These are phyloP conservation scores for Flaveria brownii DNA, from an alignment of 129 eudicot genomes.

Conservation along the genomic window DNA sequence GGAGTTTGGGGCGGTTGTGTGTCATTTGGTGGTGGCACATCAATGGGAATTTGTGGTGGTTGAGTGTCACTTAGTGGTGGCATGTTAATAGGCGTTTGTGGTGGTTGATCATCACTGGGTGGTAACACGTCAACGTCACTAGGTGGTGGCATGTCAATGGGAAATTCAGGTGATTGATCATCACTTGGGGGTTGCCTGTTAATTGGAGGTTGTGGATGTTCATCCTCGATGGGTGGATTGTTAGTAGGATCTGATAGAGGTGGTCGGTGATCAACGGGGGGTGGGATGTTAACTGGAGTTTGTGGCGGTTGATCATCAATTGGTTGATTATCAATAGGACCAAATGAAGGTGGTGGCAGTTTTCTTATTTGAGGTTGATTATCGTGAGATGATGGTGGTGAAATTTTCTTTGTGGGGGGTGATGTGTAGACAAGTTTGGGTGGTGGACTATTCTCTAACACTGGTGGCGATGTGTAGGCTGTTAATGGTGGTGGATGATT, in stretches of 20 bases:
- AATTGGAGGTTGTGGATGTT: background rate
- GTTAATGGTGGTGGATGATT: constrained; percentile 14
- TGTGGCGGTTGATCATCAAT: constrained; percentile 3
- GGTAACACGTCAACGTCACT: background rate
- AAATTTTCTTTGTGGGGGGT: constrained; percentile 8
- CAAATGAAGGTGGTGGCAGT: background rate
- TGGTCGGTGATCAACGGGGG: background rate
- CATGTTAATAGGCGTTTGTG: background rate
- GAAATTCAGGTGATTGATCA: background rate
- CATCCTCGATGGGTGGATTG: background rate
- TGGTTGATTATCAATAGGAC: background rate
- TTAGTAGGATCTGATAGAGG: background rate
- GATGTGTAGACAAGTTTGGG: constrained; percentile 7
- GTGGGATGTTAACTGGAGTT: background rate
- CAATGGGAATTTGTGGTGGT: background rate
- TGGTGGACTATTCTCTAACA: constrained; percentile 10
- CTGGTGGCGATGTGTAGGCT: background rate
- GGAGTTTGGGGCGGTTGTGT: background rate
- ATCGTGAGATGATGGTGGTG: background rate
- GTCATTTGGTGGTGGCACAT: background rate
- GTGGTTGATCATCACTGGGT: background rate
- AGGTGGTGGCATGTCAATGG: background rate
- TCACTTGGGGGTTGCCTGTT: background rate
- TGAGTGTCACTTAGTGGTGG: background rate
- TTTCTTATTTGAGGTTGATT: constrained; percentile 9